phyloP scores from a whole-genome alignment of 1,284 basidiomycete species.

The Fomes fomentarius region DNA sequence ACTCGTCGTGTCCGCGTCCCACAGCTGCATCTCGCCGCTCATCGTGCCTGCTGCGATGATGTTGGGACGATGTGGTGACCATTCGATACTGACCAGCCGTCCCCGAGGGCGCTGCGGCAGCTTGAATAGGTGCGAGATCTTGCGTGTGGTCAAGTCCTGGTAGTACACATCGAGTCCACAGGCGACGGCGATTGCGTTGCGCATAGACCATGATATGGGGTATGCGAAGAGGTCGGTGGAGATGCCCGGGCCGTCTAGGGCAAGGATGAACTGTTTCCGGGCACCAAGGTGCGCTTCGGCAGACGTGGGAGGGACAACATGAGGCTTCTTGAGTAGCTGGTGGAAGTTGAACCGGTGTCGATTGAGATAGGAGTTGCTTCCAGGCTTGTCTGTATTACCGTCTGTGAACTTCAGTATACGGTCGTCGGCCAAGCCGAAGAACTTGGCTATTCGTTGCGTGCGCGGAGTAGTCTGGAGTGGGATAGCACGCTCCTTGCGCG shows the following conservation, averaged over 20 bases:
- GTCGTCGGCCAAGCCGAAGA: slow-evolving; percentile 49
- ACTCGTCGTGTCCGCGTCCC: slow-evolving; percentile 40
- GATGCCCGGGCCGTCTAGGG: slow-evolving; percentile 53
- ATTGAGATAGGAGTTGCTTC: slow-evolving; percentile 36
- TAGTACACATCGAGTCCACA: slow-evolving; percentile 51
- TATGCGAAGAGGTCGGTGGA: slow-evolving; percentile 48
- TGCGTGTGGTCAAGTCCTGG: slow-evolving; percentile 49
- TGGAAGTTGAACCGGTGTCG: slow-evolving; percentile 41
- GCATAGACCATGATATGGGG: slow-evolving; percentile 49
- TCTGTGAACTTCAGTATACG: slow-evolving; percentile 45
- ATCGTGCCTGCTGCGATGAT: slow-evolving; percentile 44
- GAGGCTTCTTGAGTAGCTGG: slow-evolving; percentile 41
- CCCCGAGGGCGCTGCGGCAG: slow-evolving; percentile 28
- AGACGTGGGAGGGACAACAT: slow-evolving; percentile 39
- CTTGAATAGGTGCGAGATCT: slow-evolving; percentile 46
- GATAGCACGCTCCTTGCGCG: slow-evolving; percentile 39
- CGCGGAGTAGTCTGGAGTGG: slow-evolving; percentile 51
- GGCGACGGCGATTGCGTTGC: slow-evolving; percentile 51
- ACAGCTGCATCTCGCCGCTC: slow-evolving; percentile 42
- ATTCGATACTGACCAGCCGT: slow-evolving; percentile 39
- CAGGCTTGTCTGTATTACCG: slow-evolving; percentile 26
- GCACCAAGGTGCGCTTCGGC: slow-evolving; percentile 45
- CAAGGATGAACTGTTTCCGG: slow-evolving; percentile 50
- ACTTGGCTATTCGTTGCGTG: slow-evolving; percentile 49
- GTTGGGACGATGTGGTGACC: slow-evolving; percentile 37